Base-by-base conservation (phyloP, 345 rosid species). In the Gynandropsis gynandra region DNA sequence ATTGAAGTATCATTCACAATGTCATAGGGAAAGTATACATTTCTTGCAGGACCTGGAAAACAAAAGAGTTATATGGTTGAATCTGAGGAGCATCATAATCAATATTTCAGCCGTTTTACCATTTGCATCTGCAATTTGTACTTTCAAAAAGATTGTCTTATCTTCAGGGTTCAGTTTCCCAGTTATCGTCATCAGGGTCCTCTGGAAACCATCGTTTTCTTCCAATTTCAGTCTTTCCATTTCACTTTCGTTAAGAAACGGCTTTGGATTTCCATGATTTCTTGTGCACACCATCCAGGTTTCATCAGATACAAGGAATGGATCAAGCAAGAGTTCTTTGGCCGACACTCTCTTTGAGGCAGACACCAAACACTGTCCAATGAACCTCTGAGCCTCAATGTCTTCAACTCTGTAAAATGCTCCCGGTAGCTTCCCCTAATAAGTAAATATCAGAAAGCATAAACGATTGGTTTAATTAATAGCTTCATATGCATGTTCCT, bases 381-480 rank as follows among this genome's bases (percentile, higher is more conserved):
- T 72, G 58, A 84, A 84, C 42, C 64, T 52, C 70, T 76, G 85
- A 39, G 87, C 85, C 72, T 82, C 87, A 9, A 64, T 49, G 72
- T 80, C 85, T 37, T 51, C 62, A 67, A 85, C 67, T 68, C 69
- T 43, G 72, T 81, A 80, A 67, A 74, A 80, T 21, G 84, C 82
- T 52, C 67, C 75, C 4, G 95, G 95, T 19, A 85, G 66, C 68
- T 77, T 81, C 59, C 95, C 95, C 95, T 85, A 73, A 33, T 47
- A 42, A 67, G 10, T 43, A 4, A 59, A 41, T 4, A 52, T 15
- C n/a, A 41, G 4, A 10, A 47, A 12, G 52, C 42, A 53, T 52
- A 47, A 47, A 20, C 36, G n/a, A n/a, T 42, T 21, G 8, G 29
- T 34, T 40, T n/a, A 47, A 53, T 17, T 17, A 33, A 58, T 59